These are phyloP conservation scores for Panellus pusillus DNA, from an alignment of 768 basidiomycete genomes.

Conservation along the genomic window DNA sequence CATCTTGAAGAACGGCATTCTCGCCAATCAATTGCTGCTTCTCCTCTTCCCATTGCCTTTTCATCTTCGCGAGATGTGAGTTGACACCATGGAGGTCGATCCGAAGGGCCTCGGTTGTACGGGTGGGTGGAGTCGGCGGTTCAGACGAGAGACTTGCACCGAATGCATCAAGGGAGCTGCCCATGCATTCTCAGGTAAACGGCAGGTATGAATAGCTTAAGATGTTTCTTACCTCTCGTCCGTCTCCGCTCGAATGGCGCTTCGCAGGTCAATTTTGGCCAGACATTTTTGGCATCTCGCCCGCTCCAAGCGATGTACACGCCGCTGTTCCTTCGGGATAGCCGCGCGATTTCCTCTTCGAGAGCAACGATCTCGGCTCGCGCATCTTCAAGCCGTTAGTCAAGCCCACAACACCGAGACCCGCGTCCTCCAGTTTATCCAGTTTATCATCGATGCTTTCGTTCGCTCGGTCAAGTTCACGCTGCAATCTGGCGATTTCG, in stretches of 20 bases:
- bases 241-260: slow-evolving; percentile 37
- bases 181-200: slow-evolving; percentile 5
- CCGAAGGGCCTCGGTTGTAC: slow-evolving; percentile 63
- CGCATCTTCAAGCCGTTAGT: slow-evolving; percentile 73
- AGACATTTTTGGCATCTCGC: slow-evolving; percentile 71
- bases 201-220: not conserved
- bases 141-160: slow-evolving; percentile 48
- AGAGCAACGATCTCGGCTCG: slow-evolving; percentile 52
- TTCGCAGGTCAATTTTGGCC: slow-evolving; percentile 56
- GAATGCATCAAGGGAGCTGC: slow-evolving; percentile 56
- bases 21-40: slow-evolving; percentile 63
- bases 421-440: slow-evolving; percentile 80
- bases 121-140: slow-evolving; percentile 68
- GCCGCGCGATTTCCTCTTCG: slow-evolving; percentile 68
- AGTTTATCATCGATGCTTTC: slow-evolving; percentile 87
- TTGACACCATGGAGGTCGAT: slow-evolving; percentile 63
- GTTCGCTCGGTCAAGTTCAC: slow-evolving; percentile 77
- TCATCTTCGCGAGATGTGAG: slow-evolving; percentile 60
- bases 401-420: slow-evolving; percentile 69
- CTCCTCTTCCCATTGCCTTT: slow-evolving; percentile 70
- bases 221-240: slow-evolving; percentile 60
- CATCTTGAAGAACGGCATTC: slow-evolving; percentile 71
- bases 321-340: slow-evolving; percentile 73
- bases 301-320: slow-evolving; percentile 56
- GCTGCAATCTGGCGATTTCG: slow-evolving; percentile 73